phyloP scores from a whole-genome alignment of 306 rosid genomes.

The Chamaecrista fasciculata region DNA sequence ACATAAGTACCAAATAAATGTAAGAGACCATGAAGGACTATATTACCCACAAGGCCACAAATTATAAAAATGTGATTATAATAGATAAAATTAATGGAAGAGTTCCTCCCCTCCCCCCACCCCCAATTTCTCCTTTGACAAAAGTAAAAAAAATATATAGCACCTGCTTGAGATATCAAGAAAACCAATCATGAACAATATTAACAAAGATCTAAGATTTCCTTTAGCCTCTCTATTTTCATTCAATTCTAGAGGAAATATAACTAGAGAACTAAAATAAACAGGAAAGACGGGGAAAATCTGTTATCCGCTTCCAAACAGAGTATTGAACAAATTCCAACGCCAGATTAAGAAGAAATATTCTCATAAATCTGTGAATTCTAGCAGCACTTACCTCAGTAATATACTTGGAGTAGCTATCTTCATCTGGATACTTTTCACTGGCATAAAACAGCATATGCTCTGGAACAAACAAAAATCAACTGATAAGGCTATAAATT shows the following conservation, averaged over 20 bases:
- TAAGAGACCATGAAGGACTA: not conserved
- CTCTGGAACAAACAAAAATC: slow-evolving; percentile 49
- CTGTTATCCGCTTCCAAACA: not conserved
- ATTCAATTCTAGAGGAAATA: slow-evolving; percentile 2
- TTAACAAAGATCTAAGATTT: slow-evolving; percentile 2
- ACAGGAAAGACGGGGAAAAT: not conserved
- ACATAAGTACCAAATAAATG: not conserved
- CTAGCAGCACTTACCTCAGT: slow-evolving; percentile 53
- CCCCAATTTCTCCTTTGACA: too few relatives aligned
- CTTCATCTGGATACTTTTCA: slow-evolving; percentile 89
- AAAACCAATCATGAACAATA: not conserved
- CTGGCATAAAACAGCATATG: slow-evolving; percentile 99
- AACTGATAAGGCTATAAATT: slow-evolving; percentile 20
- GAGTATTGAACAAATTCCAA: slow-evolving; percentile 10
- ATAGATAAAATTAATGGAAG: not conserved
- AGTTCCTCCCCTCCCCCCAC: not conserved
- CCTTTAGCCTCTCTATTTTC: slow-evolving; percentile 10
- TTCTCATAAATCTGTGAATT: not conserved
- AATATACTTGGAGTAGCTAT: slow-evolving; percentile 89
- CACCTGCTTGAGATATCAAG: not conserved
- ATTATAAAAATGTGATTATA: not conserved
- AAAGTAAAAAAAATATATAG: not conserved
- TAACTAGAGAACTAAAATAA: not conserved
- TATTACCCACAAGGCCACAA: not conserved
- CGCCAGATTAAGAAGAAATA: not conserved